Conservation (phyloP, 495 filamentous ascomycete species). For the Aspergillus avenaceus region DNA sequence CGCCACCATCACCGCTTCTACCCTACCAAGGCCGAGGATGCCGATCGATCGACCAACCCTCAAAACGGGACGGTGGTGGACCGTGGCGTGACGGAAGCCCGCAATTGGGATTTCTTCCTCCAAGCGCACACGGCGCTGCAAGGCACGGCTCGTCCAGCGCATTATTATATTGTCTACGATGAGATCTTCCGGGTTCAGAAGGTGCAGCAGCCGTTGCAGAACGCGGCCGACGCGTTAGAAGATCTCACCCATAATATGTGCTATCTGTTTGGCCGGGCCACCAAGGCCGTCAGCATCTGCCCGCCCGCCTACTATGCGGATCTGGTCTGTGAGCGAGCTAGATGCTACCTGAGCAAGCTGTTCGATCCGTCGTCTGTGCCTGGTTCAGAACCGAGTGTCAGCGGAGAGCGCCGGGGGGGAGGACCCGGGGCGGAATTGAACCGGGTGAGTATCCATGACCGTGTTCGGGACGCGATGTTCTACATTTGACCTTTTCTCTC, state of each 20-base stretch:
- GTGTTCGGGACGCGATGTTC: too few relatives aligned
- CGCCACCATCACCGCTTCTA: conserved; percentile 92
- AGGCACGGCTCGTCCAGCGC: conserved; percentile 75
- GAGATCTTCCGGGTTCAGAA: conserved; percentile 56
- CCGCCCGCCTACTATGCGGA: conserved; percentile 85
- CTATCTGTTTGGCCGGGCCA: conserved; percentile 75
- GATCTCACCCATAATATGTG: conserved; percentile 70
- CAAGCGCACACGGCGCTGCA: conserved; percentile 79
- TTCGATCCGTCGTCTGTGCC: conserved; percentile 16
- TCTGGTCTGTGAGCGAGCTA: conserved; percentile 64
- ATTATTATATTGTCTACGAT: conserved; percentile 74
- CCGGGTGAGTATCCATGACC: too few relatives aligned
- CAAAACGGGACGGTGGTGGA: conserved; percentile 81
- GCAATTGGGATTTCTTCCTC: conserved; percentile 81
- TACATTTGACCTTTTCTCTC: too few relatives aligned
- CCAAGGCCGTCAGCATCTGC: conserved; percentile 73
- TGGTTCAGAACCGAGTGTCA: too few relatives aligned
- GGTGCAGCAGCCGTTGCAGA: conserved; percentile 21
- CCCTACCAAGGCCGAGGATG: conserved; percentile 45
- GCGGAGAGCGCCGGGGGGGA: too few relatives aligned
- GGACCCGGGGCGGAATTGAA: too few relatives aligned
- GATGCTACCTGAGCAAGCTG: conserved; percentile 53
- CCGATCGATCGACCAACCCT: conserved; percentile 57
- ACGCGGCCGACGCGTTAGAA: conserved; percentile 57
- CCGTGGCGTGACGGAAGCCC: conserved; percentile 71